Evolutionary conservation across 2,329 filamentous ascomycete species (phyloP).

Genomic region (Penicillium digitatum): DNA sequence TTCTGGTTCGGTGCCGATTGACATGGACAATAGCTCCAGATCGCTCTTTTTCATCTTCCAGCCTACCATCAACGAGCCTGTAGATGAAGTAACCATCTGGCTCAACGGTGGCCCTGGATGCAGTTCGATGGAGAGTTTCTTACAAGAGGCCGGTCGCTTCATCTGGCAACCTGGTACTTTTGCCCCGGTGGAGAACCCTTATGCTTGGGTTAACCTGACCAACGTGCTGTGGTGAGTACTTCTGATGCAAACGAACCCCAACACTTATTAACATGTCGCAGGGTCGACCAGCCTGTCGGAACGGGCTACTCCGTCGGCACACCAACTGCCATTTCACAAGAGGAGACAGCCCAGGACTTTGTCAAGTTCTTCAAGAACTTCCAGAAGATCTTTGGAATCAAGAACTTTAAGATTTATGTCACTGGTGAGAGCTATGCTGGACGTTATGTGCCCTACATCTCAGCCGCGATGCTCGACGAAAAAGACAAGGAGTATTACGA

Average conservation of each 20-base stretch:
- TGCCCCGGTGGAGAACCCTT: slow-evolving; percentile 61
- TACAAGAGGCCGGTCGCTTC: slow-evolving; percentile 76
- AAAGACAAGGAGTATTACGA: slow-evolving; percentile 67
- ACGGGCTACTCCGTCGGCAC: slow-evolving; percentile 67
- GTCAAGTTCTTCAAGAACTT: slow-evolving; percentile 78
- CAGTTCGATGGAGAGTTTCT: slow-evolving; percentile 61
- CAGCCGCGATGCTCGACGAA: slow-evolving; percentile 66
- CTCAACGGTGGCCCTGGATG: slow-evolving; percentile 55
- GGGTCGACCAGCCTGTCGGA: slow-evolving; percentile 45
- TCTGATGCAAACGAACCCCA: neutral
- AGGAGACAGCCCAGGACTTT: slow-evolving; percentile 67
- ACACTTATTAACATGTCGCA: slow-evolving; percentile 2
- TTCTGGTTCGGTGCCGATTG: slow-evolving; percentile 53
- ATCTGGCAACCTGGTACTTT: slow-evolving; percentile 67
- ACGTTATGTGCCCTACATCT: slow-evolving; percentile 68
- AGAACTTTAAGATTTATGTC: slow-evolving; percentile 68
- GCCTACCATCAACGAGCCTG: slow-evolving; percentile 42
- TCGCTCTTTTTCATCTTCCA: slow-evolving; percentile 51
- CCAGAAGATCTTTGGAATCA: slow-evolving; percentile 63
- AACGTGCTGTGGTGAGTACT: slow-evolving; percentile 68
- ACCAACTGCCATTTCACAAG: slow-evolving; percentile 61
- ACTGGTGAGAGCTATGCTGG: slow-evolving; percentile 71
- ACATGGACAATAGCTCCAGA: slow-evolving; percentile 43
- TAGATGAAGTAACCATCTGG: slow-evolving; percentile 44
- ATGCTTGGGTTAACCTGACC: slow-evolving; percentile 70